Evolutionary conservation across 345 rosid species (phyloP).

Genomic region (Passiflora organensis): DNA sequence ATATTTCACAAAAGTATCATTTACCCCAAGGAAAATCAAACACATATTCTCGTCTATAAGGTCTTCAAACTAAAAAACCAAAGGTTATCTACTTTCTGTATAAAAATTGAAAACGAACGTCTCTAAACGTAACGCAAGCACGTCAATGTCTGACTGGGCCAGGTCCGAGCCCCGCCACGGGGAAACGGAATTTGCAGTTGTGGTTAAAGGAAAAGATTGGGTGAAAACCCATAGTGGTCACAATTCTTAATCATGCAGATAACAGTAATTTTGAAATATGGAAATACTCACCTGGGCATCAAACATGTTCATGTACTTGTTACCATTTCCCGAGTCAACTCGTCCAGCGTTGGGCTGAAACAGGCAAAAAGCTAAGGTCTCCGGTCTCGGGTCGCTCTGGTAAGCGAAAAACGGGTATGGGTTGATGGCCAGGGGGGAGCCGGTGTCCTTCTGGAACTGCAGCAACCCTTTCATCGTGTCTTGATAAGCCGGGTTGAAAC

Average conservation of each 20-base stretch:
- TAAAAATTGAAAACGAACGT: no score
- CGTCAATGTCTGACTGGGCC: neutral
- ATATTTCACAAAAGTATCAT: no score
- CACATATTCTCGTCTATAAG: no score
- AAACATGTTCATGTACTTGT: conserved; percentile 91
- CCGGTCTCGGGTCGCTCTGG: conserved; percentile 80
- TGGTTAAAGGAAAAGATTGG: no score
- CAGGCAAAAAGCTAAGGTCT: conserved; percentile 74
- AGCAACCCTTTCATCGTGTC: conserved; percentile 52
- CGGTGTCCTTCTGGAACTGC: conserved; percentile 60
- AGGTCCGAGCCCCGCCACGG: neutral
- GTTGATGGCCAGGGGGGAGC: conserved; percentile 73
- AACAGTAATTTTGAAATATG: no score
- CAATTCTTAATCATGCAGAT: no score
- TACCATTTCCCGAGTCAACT: conserved; percentile 66
- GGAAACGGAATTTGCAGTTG: no score
- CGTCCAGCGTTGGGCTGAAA: conserved; percentile 92
- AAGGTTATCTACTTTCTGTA: no score
- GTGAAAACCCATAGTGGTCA: no score
- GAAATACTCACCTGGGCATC: conserved; percentile 73
- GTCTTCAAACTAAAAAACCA: no score
- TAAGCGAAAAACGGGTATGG: conserved; percentile 96
- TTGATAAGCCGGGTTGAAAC: conserved; percentile 47
- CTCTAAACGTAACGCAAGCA: neutral
- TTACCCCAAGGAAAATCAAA: no score